Conservation (phyloP, 129 eudicot species). For the Lactuca saligna region DNA sequence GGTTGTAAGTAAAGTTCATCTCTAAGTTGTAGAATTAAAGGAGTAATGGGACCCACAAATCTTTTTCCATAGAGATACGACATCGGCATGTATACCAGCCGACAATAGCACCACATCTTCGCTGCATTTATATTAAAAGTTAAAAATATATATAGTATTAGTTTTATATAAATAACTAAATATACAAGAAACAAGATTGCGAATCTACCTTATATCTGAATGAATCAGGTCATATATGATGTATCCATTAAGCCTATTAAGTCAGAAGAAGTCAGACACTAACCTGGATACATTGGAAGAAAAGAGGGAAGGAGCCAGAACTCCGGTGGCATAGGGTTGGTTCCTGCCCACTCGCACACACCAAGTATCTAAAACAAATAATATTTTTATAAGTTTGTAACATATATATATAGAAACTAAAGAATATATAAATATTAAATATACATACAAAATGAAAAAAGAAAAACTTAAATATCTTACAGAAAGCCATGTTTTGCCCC, state of each 20-base stretch:
- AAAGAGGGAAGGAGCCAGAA: conserved; percentile 48
- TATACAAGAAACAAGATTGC: too few relatives aligned
- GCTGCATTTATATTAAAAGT: conserved; percentile 24
- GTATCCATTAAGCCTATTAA: neutral
- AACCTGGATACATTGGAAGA: conserved; percentile 51
- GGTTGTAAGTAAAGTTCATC: conserved; percentile 65
- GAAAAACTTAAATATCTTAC: conserved; percentile 19
- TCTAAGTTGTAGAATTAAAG: conserved; percentile 54
- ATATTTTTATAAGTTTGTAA: neutral
- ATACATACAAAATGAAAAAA: too few relatives aligned
- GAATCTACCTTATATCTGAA: neutral
- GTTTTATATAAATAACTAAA: neutral
- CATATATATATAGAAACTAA: neutral
- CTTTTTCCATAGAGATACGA: conserved; percentile 50
- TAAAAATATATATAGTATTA: neutral
- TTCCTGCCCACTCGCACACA: conserved; percentile 44
- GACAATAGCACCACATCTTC: conserved; percentile 46
- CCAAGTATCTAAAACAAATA: conserved; percentile 40
- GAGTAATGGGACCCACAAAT: conserved; percentile 43
- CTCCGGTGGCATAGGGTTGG: conserved; percentile 48
- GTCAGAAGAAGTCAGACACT: neutral
- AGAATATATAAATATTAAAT: neutral
- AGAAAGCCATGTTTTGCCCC: conserved; percentile 55
- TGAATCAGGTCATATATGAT: neutral
- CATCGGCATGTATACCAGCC: conserved; percentile 56